Evolutionary conservation across 1,284 basidiomycete species (phyloP), one percentile per base, ranked within the genome.

Genomic region (Entoloma clypeatum): DNA sequence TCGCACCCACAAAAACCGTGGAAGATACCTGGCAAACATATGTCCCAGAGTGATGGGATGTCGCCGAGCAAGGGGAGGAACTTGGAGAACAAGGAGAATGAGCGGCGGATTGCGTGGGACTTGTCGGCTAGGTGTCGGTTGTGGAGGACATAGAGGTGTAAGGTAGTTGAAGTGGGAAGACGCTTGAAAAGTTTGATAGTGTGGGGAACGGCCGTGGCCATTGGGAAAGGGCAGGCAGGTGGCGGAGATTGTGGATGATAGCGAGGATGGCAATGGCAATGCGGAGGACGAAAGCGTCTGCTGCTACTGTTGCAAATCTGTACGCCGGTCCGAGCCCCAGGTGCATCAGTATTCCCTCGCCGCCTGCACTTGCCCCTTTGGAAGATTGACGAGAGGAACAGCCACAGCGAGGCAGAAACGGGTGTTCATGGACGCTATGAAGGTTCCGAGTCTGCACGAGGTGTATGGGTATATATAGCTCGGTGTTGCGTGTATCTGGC

Each of bases 341-440:
- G 14, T 13, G 16, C 5, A 17, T 22, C 31, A 13, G 26, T 21
- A 16, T 7, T 19, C 36, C 13, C 31, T 31, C 17, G 16, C 4
- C 38, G 32, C n/a, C 25, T 35, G 35, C 37, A 23, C 17, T 14
- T 37, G 7, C 49, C 22, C 6, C 11, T n/a, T 5, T 19, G n/a
- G 17, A 45, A 39, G 27, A 65, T 62, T 29, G 39, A 43, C 17
- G 43, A 50, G 38, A 41, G 45, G 39, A n/a, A n/a, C n/a, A n/a
- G n/a, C n/a, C n/a, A n/a, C n/a, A n/a, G n/a, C n/a, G n/a, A n/a
- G n/a, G n/a, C n/a, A n/a, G n/a, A n/a, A n/a, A 55, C 59, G 73
- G 17, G 53, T 68, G 3, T 53, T 77, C 47, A 60, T 80, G 59
- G 80, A 81, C 16, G 70, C 71, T 2, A 77, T 81, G 5, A 69